phyloP scores from a whole-genome alignment of 2,329 filamentous ascomycete genomes.

The Orbilia quercus region DNA sequence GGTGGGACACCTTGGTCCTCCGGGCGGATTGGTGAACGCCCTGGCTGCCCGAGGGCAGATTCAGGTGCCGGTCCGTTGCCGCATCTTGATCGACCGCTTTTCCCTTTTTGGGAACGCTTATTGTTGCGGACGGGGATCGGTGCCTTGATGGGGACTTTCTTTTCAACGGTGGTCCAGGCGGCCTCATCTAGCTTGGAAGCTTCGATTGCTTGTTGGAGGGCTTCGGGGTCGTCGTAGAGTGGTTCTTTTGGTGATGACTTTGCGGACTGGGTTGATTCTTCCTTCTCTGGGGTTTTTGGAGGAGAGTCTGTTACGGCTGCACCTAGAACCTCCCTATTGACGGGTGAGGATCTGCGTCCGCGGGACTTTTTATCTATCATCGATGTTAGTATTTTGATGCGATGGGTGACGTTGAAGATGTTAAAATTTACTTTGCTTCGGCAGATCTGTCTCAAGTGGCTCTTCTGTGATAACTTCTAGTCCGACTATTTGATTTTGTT shows the following conservation, averaged over 20 bases:
- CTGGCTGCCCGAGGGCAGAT: too few relatives aligned
- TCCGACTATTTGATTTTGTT: too few relatives aligned
- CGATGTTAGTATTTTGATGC: background rate
- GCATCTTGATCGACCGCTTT: constrained; percentile 13
- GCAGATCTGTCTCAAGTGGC: background rate
- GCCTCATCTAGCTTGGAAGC: constrained; percentile 17
- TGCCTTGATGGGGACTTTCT: background rate
- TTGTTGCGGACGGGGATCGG: background rate
- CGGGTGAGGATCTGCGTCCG: background rate
- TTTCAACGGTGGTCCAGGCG: constrained; percentile 28
- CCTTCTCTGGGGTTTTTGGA: background rate
- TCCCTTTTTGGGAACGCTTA: background rate
- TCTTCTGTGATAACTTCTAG: background rate
- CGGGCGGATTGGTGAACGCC: too few relatives aligned
- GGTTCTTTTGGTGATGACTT: constrained; percentile 1
- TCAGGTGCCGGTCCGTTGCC: too few relatives aligned
- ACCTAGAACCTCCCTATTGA: constrained; percentile 1
- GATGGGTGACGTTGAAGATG: background rate
- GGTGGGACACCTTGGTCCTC: too few relatives aligned
- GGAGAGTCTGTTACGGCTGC: background rate
- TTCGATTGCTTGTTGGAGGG: constrained; percentile 18
- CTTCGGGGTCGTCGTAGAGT: constrained; percentile 35
- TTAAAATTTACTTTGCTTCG: background rate
- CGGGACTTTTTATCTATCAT: constrained; percentile 6
- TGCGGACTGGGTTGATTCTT: background rate